Evolutionary conservation across 1,284 basidiomycete species (phyloP), one percentile per base, ranked within the genome.

Genomic region (Trichosporon faecale): DNA sequence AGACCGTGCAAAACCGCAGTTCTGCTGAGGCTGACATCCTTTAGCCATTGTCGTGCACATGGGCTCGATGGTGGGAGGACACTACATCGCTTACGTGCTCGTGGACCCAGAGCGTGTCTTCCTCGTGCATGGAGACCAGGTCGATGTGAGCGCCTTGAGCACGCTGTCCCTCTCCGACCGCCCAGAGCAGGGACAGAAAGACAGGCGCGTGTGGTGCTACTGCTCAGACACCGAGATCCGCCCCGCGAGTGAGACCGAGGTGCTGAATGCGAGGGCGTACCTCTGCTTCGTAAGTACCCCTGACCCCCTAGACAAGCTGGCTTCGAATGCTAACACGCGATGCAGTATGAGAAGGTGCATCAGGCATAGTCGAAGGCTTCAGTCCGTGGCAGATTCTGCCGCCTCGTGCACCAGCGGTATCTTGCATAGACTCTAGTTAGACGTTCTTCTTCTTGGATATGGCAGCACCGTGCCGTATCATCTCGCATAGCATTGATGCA

Each of bases 241-340:
- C 63, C 85, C 92, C 33, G 89, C 91, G 3, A 89, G 89, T 57
- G 83, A 95, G 57, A 92, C 94, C 55, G 95, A 97, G 80, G 95
- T 96, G 7, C 85, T 96, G 75, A 90, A 90, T 79, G 90, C 91
- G 69, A 95, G 92, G 80, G 94, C 94, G 25, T 98, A 97, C 82
- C 88, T 97, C 71, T 82, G 79, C 69, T 84, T 83, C 72, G 82
- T 82, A 68, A 78, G 79, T 82, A 1, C 5, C 16, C 18, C 3
- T 6, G 29, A 2, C 23, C 8, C 44, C 21, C 0, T 21, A 12
- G 1, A 9, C 9, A 18, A 8, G 7, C 29, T 16, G 37, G 12
- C 16, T n/a, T 18, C 18, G 12, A 6, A 8, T 23, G 63, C 67
- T 70, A 49, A 68, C 64, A 23, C 57, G 14, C 3, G 8, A 18